A percentile compares a stretch with the other conserved stretches of the same genome.
Conservation (phyloP, 495 filamentous ascomycete species). For the Zalerion maritima region DNA sequence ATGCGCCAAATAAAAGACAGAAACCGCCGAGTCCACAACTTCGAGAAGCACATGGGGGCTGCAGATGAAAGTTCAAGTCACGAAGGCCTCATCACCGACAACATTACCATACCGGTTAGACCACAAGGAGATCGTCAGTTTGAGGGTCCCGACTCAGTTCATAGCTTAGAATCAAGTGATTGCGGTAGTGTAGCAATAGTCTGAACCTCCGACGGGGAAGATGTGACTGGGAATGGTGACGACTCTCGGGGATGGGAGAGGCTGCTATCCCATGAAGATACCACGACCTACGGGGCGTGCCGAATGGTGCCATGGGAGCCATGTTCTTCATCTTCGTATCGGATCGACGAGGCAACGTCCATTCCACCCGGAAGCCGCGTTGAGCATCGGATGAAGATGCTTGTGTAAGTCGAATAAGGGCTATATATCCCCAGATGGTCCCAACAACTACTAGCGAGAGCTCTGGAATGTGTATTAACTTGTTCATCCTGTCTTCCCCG, state of each 20-base stretch:
- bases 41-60: too few species aligned
- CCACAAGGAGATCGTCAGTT: conserved; percentile 9
- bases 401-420: conserved; percentile 44
- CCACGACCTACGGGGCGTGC: conserved; percentile 26
- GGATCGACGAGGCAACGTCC: conserved; percentile 22
- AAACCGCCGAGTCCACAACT: too few species aligned
- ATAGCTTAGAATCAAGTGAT: conserved; percentile 71
- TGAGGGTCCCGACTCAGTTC: conserved; percentile 38
- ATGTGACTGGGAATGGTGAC: conserved; percentile 3
- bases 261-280: conserved; percentile 36
- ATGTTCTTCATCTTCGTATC: conserved; percentile 23
- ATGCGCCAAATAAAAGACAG: too few species aligned
- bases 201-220: conserved; percentile 43
- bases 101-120: too few species aligned
- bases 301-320: conserved; percentile 24
- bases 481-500: conserved; percentile 64
- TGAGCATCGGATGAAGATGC: conserved; percentile 9
- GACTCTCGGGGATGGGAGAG: conserved; percentile 6
- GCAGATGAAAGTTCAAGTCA: too few species aligned
- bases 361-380: conserved; percentile 28
- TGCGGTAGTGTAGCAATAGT: conserved; percentile 58
- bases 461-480: conserved; percentile 62
- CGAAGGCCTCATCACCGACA: too few species aligned
- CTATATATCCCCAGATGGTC: conserved; percentile 59
- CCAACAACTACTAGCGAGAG: conserved; percentile 62